These are phyloP conservation scores for Lecanicillium sp. DNA, from an alignment of 2,329 filamentous ascomycete genomes.

Conservation along the genomic window DNA sequence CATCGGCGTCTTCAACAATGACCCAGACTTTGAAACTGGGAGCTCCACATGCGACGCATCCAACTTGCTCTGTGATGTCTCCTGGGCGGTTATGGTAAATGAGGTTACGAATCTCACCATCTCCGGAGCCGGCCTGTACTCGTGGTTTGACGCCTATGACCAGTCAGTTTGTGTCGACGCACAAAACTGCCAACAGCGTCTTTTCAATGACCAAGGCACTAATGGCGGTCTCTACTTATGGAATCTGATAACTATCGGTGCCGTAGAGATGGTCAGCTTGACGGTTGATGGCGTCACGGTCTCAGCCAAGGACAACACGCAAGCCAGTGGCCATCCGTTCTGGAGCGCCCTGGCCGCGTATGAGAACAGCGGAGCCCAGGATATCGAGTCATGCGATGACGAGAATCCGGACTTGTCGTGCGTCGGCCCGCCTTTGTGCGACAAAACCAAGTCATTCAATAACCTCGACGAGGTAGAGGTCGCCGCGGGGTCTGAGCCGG, in stretches of 20 bases:
- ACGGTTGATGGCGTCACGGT: neutral
- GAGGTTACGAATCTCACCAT: slow-evolving; percentile 16
- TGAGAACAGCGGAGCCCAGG: neutral
- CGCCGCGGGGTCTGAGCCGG: neutral
- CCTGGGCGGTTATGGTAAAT: slow-evolving; percentile 18
- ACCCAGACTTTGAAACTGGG: neutral
- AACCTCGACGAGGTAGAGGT: slow-evolving; percentile 2
- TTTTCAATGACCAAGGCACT: neutral
- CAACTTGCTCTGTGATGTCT: neutral
- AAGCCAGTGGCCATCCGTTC: neutral
- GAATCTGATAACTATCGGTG: slow-evolving; percentile 10
- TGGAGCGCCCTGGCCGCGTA: neutral
- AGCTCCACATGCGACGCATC: neutral
- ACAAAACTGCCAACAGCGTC: slow-evolving; percentile 17
- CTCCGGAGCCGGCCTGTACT: slow-evolving; percentile 21
- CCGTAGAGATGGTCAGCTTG: slow-evolving; percentile 11
- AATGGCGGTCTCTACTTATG: slow-evolving; percentile 12
- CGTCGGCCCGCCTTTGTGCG: neutral
- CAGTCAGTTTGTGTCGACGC: slow-evolving; percentile 19
- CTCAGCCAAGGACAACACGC: neutral
- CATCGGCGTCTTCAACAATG: neutral
- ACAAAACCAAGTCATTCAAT: slow-evolving; percentile 2
- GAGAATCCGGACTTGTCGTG: neutral
- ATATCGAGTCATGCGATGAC: neutral
- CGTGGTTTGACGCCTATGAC: slow-evolving; percentile 19